Evolutionary conservation across 2,329 filamentous ascomycete genomes (phyloP), one percentile per base, ranked within the genome.

Genomic region (Epichloe uncinata): DNA sequence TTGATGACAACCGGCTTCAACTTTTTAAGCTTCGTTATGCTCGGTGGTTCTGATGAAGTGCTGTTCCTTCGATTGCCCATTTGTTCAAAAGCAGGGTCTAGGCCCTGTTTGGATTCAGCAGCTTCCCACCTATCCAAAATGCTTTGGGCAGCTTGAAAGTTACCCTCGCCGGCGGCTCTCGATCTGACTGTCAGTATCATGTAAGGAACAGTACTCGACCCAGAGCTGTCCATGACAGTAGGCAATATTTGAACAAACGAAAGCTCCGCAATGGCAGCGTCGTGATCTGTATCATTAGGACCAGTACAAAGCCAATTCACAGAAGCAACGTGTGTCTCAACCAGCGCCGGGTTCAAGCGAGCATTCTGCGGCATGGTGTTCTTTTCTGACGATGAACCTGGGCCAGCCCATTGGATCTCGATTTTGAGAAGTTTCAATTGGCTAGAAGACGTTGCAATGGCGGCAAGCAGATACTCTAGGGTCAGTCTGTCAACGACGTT

Each of bases 101-200:
- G 69, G 9, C 69, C 73, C 54, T 84, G 79, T n/a, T 75, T 68
- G 45, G 79, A 74, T 34, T 85, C 80, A 9, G 91, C 63, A 13
- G 95, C 69, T 57, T 93, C 84, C 91, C 91, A 97, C 54, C 85
- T 78, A 54, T 88, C 82, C 54, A 97, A 73, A 40, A 90, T 77
- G 56, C 83, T 95, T 57, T 85, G 80, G 0, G 79, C 71, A 34
- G 82, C 79, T 55, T 82, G 79, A 40, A 77, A 81, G 33, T 82
- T 55, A 70, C 73, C 50, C 72, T 69, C 54, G 67, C 66, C 49
- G 73, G 75, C 48, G 75, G 65, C 59, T 76, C 77, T 61, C 9
- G 84, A 85, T 53, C 88, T 87, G 33, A 90, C 76, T 0, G 84
- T 82, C 35, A 95, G 63, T 18, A 96, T 73, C 37, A 83, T 78